Evolutionary conservation across 192 early-diverging fungal species (phyloP).

Genomic region (Backusella liffmaniae): DNA sequence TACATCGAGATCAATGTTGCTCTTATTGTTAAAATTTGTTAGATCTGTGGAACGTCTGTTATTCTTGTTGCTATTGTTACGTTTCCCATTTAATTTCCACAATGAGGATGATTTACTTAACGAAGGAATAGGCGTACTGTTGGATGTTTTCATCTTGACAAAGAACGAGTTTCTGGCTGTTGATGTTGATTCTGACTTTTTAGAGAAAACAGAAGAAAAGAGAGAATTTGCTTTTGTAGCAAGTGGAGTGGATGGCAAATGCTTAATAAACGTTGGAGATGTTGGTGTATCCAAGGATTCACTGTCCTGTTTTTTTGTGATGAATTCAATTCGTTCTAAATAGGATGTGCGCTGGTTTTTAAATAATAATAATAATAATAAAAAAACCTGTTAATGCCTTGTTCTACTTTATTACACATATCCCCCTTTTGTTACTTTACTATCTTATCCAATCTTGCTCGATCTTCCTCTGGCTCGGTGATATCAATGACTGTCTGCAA

Average conservation of each 20-base stretch:
- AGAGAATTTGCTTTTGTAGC: neutral
- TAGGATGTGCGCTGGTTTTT: neutral
- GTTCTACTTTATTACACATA: neutral
- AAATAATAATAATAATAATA: neutral
- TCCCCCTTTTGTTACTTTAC: neutral
- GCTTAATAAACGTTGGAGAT: neutral
- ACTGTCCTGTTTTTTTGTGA: neutral
- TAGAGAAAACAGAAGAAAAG: neutral
- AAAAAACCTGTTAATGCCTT: neutral
- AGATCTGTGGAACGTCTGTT: conserved; percentile 8
- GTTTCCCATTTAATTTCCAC: neutral
- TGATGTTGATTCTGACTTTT: neutral
- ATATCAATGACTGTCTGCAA: neutral
- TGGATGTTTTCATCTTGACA: neutral
- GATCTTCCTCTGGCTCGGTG: conserved; percentile 5
- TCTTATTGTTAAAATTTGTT: neutral
- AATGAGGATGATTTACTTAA: neutral
- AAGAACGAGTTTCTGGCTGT: neutral
- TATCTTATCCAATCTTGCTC: neutral
- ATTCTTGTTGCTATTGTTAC: neutral
- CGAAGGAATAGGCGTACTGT: neutral
- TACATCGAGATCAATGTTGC: neutral
- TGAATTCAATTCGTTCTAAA: neutral
- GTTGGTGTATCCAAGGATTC: neutral
- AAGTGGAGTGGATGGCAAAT: neutral